phyloP scores from a whole-genome alignment of 1,284 basidiomycete genomes.

The Austropuccinia psidii region DNA sequence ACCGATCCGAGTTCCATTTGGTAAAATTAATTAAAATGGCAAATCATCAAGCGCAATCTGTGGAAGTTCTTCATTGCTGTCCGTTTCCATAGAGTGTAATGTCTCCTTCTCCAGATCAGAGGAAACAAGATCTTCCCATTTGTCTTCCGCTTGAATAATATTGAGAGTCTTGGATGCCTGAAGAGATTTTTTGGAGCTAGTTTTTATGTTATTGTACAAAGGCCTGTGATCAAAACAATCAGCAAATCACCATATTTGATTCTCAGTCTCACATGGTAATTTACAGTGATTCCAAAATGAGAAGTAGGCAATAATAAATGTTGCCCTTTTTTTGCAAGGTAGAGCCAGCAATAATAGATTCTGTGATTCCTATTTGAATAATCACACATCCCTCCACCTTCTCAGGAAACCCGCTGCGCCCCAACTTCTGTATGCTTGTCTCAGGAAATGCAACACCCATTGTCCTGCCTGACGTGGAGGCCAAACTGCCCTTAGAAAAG shows the following conservation, averaged over 20 bases:
- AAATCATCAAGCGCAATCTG: slow-evolving; percentile 48
- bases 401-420: no score
- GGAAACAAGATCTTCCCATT: slow-evolving; percentile 55
- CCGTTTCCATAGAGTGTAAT: slow-evolving; percentile 39
- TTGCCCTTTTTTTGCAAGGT: no score
- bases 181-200: slow-evolving; percentile 18
- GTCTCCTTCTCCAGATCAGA: slow-evolving; percentile 54
- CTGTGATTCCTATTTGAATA: no score
- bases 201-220: slow-evolving; percentile 57
- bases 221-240: slow-evolving; percentile 88
- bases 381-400: no score
- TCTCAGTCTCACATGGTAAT: slow-evolving; percentile 75
- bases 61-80: slow-evolving; percentile 37
- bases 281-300: slow-evolving; percentile 65
- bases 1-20: slow-evolving; percentile 83
- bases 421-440: no score
- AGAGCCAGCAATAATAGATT: no score
- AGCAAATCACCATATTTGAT: slow-evolving; percentile 74
- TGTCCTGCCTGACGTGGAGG: no score
- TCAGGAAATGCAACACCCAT: no score
- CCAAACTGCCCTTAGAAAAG: no score
- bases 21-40: slow-evolving; percentile 81
- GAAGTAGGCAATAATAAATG: neutral
- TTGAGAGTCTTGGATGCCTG: slow-evolving; percentile 36
- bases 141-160: slow-evolving; percentile 44